Evolutionary conservation across 495 filamentous ascomycete genomes (phyloP).

Genomic region (Penicillium coprophilum): DNA sequence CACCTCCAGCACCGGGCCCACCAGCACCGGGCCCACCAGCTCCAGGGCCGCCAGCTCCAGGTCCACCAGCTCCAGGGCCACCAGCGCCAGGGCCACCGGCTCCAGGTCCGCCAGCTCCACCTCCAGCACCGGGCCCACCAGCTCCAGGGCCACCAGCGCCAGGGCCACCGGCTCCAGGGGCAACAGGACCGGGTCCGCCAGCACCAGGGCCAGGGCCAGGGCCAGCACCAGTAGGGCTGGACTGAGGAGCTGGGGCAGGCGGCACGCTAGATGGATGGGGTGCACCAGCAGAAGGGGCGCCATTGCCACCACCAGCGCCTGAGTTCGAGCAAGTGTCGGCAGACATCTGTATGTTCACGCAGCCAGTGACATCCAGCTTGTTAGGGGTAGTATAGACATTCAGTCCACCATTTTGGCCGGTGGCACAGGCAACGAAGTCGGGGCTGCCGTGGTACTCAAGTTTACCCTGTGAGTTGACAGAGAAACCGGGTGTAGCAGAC

Average conservation of each 20-base stretch:
- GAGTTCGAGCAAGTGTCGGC: slow-evolving; percentile 49
- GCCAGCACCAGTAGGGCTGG: too few species aligned
- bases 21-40: too few species aligned
- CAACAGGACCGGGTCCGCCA: too few species aligned
- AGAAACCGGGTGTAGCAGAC: slow-evolving; percentile 45
- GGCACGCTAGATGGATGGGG: background rate
- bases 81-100: too few species aligned
- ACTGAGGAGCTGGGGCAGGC: too few species aligned
- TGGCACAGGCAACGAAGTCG: slow-evolving; percentile 55
- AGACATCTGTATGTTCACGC: slow-evolving; percentile 45
- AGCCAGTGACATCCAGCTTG: slow-evolving; percentile 43
- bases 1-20: too few species aligned
- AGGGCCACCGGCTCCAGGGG: too few species aligned
- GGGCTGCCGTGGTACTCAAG: slow-evolving; percentile 44
- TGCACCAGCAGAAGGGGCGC: slow-evolving; percentile 5
- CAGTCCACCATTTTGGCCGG: slow-evolving; percentile 45
- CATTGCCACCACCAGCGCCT: slow-evolving; percentile 16
- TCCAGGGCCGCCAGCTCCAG: too few species aligned
- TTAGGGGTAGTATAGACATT: slow-evolving; percentile 54
- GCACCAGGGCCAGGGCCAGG: background rate
- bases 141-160: too few species aligned
- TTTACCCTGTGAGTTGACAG: slow-evolving; percentile 47
- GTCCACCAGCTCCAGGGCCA: too few species aligned
- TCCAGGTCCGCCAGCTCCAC: too few species aligned
- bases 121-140: too few species aligned